Base-by-base conservation (phyloP, 2,329 filamentous ascomycete species). In the Kalmusia sp. region DNA sequence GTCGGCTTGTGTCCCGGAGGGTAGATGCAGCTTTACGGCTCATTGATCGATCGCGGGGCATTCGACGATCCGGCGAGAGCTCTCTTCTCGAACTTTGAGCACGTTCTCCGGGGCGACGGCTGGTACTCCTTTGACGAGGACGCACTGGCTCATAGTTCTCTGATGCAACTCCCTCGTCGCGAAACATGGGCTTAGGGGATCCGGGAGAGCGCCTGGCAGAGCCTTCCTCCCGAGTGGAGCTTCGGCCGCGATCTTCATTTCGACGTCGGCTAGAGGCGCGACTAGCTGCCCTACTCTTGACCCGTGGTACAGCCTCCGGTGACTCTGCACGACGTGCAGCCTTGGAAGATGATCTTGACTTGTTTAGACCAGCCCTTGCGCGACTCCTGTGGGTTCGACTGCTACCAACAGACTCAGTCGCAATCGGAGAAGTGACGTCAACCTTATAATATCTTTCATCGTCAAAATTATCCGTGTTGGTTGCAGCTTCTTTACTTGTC, bases 141-240 rank as follows among this genome's bases (percentile, higher is more conserved):
- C 80, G 77, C 25, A 82, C 60, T 17, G 67, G 66, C 25, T 91
- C 88, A 45, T 91, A 87, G n/a, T 87, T 84, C 1, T 86, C 87
- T 17, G 76, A 78, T 39, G 80, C 80, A 37, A 81, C 82, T 35
- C 81, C 78, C 51, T 82, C 84, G 2, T 82, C 78, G 5, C 80
- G 78, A 12, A 89, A 86, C 79, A 93, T 88, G 3, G 92, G 90
- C 19, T 92, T 77, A 1, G 93, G 92, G 1, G 91, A 93, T 0
- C 90, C 89, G 1, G 93, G 92, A 1, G 92, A 96, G 44, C 87
- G 82, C 38, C 83, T 76, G 2, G 76, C 69, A n/a, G 85, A 85
- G 2, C 80, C 82, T 15, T 84, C 68, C 28, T 64, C 67, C 9
- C 72, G 65, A 34, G 63, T 65, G n/a, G 64, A 60, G 49, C 72